These are phyloP conservation scores for Penicillium sp. DNA, from an alignment of 2,329 filamentous ascomycete species.

Conservation along the genomic window DNA sequence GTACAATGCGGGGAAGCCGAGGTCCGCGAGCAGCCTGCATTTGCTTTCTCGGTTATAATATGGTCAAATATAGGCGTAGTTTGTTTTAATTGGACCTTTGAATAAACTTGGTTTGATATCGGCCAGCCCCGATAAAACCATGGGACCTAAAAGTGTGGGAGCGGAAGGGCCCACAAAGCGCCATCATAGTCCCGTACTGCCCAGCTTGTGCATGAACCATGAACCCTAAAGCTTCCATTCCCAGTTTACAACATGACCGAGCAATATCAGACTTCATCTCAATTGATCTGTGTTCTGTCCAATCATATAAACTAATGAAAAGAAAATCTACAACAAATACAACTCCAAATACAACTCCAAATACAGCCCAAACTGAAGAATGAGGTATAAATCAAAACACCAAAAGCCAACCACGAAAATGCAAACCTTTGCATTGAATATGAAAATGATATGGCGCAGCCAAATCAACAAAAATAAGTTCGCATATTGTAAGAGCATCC, in stretches of 20 bases:
- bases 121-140: background rate
- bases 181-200: background rate
- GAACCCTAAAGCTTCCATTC: background rate
- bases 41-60: background rate
- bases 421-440: background rate
- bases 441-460: background rate
- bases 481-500: background rate
- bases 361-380: background rate
- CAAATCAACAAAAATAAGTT: background rate
- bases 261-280: background rate
- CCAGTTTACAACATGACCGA: background rate
- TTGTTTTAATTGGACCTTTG: background rate
- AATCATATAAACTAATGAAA: background rate
- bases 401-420: background rate
- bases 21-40: slow-evolving; percentile 21
- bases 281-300: background rate
- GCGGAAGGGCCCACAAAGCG: background rate
- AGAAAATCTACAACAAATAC: background rate
- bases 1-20: slow-evolving; percentile 29
- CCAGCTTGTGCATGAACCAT: background rate
- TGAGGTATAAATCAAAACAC: background rate
- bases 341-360: background rate
- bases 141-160: background rate
- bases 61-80: background rate
- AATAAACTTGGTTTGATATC: background rate